Evolutionary conservation across 208 protist genomes (phyloP).

Genomic region (Leishmania tropica): DNA sequence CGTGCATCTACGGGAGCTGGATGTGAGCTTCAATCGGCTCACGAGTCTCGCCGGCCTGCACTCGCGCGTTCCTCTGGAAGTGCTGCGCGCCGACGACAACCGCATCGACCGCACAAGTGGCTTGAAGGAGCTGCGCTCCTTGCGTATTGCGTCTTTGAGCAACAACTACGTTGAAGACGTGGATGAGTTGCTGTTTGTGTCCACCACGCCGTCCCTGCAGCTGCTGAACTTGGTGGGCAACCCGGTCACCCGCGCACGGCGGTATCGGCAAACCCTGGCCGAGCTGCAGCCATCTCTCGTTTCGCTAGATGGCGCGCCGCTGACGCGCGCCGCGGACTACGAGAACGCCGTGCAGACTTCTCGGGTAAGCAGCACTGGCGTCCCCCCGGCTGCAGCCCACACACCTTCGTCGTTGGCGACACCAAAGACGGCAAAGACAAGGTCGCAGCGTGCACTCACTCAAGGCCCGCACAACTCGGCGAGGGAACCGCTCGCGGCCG

Average conservation of each 20-base stretch:
- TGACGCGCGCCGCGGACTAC: constrained; percentile 31
- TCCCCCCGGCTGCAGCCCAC: neutral
- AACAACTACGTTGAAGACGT: constrained; percentile 81
- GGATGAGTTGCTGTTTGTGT: constrained; percentile 68
- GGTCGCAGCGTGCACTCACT: neutral
- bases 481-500: neutral
- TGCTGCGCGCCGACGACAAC: constrained; percentile 77
- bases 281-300: constrained; percentile 51
- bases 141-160: constrained; percentile 56
- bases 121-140: constrained; percentile 53
- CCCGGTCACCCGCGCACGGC: constrained; percentile 53
- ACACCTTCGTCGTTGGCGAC: neutral
- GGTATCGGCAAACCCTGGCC: constrained; percentile 49
- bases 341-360: neutral
- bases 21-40: constrained; percentile 81
- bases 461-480: neutral
- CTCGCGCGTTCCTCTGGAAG: constrained; percentile 45
- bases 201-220: constrained; percentile 50
- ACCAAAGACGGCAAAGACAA: neutral
- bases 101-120: constrained; percentile 49
- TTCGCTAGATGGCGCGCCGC: constrained; percentile 69
- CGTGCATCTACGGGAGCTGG: constrained; percentile 68
- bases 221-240: constrained; percentile 62
- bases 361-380: neutral
- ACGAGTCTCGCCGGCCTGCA: constrained; percentile 54